Base-by-base conservation (phyloP, 805 yeast genomes). In the Wickerhamomyces ciferrii region DNA sequence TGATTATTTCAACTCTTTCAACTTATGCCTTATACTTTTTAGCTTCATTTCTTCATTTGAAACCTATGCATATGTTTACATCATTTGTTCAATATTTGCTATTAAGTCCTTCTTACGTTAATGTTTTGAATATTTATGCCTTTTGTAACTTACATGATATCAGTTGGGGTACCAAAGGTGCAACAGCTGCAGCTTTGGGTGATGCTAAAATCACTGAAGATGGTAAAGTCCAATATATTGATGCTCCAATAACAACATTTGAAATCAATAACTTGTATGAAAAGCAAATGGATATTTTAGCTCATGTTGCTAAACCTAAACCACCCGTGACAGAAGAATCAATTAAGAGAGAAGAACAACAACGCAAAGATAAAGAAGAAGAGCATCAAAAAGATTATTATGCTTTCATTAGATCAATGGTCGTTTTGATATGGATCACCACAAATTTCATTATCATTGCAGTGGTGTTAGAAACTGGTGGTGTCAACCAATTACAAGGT, bases 121-220 rank as follows among this genome's bases (percentile, higher is more conserved):
- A 92, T 59, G 92, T 91, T 44, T 72, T 92, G 61, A 90, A 89
- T 65, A 92, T 92, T 50, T 92, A 92, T 67, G 96, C 98, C 2
- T 91, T 92, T 64, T 91, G 97, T 71, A 92, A 92, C 66, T 84
- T 92, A 50, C 96, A 92, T 65, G 99, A 92, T 70, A 83, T 92
- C 42, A 87, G 97, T 7, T 92, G 98, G 98, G 98, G 98, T 63
- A 92, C 96, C 4, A 88, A 91, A 64, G 96, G 96, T 42, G 88
- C 83, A 43, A 75, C 80, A 41, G 61, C 80, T 71, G 60, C 78
- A 71, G 67, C 96, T 78, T 73, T 94, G 56, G 98, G 97, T 49
- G 81, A 84, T 40, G 97, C 96, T 21, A 87, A 84, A 57, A 75
- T 87, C 3, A 74, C 76, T 36, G 76, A 72, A 44, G 81, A 76